These are phyloP conservation scores for Raddia guianensis DNA, from an alignment of 176 grass and related monocot genomes.

Conservation along the genomic window DNA sequence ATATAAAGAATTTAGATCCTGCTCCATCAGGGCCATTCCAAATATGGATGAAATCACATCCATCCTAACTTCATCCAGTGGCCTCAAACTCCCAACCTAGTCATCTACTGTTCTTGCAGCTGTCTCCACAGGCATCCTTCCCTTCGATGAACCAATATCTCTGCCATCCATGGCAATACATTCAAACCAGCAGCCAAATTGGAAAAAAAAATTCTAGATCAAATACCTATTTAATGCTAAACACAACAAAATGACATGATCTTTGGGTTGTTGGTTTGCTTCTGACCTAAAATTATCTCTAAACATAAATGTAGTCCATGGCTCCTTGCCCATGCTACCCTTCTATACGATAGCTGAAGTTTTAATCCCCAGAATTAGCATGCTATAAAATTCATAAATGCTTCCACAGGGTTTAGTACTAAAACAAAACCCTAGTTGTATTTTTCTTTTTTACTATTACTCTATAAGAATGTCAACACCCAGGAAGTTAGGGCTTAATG, in stretches of 20 bases:
- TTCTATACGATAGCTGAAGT: neutral
- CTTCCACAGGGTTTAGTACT: neutral
- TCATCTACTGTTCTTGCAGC: neutral
- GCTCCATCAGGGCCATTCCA: neutral
- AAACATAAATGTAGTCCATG: neutral
- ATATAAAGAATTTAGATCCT: neutral
- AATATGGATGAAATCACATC: neutral
- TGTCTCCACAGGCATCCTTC: neutral
- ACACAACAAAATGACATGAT: neutral
- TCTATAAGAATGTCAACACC: neutral
- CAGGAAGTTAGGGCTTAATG: conserved; percentile 1
- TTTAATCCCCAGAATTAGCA: neutral
- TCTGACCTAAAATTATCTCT: neutral
- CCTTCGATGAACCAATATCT: neutral
- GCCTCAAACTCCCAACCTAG: neutral
- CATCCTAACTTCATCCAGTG: neutral
- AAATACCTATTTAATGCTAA: conserved; percentile 4
- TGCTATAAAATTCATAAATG: conserved; percentile 5
- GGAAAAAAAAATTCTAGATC: conserved; percentile 26
- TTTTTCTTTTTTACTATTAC: neutral
- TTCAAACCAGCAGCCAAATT: neutral
- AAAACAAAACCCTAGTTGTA: neutral
- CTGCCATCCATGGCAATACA: neutral
- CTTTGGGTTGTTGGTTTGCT: neutral
- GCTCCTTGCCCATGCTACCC: neutral